These are phyloP conservation scores for Trichophyton schoenleinii DNA, from an alignment of 2,329 filamentous ascomycete species.

Conservation along the genomic window DNA sequence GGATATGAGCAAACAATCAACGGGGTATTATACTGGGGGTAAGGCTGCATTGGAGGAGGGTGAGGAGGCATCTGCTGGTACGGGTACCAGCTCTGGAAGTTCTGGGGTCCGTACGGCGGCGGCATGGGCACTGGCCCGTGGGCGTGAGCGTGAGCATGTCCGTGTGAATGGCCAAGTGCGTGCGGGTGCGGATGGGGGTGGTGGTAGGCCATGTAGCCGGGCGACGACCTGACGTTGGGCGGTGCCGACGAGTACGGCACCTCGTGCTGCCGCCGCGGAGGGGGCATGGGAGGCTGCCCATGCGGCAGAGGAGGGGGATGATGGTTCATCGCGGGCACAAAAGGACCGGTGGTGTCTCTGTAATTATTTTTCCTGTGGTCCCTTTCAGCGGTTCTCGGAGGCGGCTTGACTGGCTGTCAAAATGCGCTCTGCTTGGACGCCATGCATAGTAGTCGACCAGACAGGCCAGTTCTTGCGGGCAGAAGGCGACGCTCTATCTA, in stretches of 20 bases:
- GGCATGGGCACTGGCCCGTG: slow-evolving; percentile 36
- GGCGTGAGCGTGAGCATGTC: slow-evolving; percentile 36
- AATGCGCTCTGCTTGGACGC: slow-evolving; percentile 1
- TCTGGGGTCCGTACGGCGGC: slow-evolving; percentile 36
- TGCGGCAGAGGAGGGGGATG: slow-evolving; percentile 34
- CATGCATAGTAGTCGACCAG: slow-evolving; percentile 1
- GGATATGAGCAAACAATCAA: slow-evolving; percentile 35
- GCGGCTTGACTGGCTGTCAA: slow-evolving; percentile 5
- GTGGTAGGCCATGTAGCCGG: slow-evolving; percentile 46
- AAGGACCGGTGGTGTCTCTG: slow-evolving; percentile 4
- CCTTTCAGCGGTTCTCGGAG: background rate
- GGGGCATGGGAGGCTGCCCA: slow-evolving; percentile 40
- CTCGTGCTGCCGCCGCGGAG: slow-evolving; percentile 36
- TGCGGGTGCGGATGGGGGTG: slow-evolving; percentile 39
- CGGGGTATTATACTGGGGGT: slow-evolving; percentile 30
- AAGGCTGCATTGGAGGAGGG: slow-evolving; percentile 29
- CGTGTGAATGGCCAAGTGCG: background rate
- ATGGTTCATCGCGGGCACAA: slow-evolving; percentile 28
- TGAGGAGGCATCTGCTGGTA: slow-evolving; percentile 30
- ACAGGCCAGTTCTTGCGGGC: background rate
- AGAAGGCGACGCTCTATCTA: background rate
- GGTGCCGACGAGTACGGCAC: slow-evolving; percentile 31
- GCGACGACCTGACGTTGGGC: slow-evolving; percentile 44
- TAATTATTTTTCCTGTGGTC: background rate
- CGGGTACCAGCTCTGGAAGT: slow-evolving; percentile 35